Evolutionary conservation across 768 basidiomycete species (phyloP).

Genomic region (Sarcodon sp.): DNA sequence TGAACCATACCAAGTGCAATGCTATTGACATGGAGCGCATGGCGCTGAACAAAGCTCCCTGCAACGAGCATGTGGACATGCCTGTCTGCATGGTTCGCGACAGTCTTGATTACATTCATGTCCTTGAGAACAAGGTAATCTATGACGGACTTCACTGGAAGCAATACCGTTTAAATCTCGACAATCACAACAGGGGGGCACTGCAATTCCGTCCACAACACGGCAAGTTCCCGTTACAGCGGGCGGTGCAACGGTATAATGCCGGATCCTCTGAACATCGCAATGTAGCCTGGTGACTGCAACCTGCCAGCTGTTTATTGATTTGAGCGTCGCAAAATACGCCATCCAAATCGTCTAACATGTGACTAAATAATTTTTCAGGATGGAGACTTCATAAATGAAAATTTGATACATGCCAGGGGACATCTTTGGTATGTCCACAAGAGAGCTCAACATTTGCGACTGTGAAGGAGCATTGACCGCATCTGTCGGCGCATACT

Average conservation of each 20-base stretch:
- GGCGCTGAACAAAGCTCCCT: conserved; percentile 31
- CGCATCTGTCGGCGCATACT: conserved; percentile 38
- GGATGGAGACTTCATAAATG: not conserved
- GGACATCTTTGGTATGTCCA: conserved; percentile 33
- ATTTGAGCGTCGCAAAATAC: conserved; percentile 32
- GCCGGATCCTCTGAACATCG: conserved; percentile 33
- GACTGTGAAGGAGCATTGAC: conserved; percentile 35
- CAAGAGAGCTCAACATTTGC: conserved; percentile 39
- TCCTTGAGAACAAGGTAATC: conserved; percentile 29
- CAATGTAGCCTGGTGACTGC: conserved; percentile 40
- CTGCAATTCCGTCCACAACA: conserved; percentile 44
- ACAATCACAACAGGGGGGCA: conserved; percentile 35
- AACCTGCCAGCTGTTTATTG: conserved; percentile 29
- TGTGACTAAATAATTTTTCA: conserved; percentile 20
- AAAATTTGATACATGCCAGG: conserved; percentile 29
- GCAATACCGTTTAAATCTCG: conserved; percentile 22
- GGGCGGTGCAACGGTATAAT: conserved; percentile 21
- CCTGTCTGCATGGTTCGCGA: conserved; percentile 33
- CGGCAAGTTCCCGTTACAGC: conserved; percentile 29
- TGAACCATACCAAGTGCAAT: conserved; percentile 36
- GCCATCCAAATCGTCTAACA: conserved; percentile 28
- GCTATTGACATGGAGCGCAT: conserved; percentile 51
- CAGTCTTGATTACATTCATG: conserved; percentile 39
- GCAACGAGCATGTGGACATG: conserved; percentile 41
- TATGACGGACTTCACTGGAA: conserved; percentile 46